Evolutionary conservation across 139 green algal genomes (phyloP).

Genomic region (Monoraphidium neglectum): DNA sequence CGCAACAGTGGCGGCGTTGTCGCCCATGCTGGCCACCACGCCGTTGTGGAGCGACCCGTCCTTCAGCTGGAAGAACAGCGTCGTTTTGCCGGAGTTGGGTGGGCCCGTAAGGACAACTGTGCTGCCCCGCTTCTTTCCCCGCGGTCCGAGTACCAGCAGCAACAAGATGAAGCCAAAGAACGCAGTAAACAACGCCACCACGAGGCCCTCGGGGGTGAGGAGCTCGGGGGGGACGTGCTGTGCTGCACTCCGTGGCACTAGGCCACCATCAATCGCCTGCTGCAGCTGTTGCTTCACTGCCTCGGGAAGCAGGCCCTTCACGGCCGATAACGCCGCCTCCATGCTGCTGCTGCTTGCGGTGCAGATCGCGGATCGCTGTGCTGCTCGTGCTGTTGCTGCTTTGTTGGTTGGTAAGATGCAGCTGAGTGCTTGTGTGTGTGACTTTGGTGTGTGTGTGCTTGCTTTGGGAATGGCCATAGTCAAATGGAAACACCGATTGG

Average conservation of each 20-base stretch:
- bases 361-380: too few species aligned
- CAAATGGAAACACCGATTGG: too few species aligned
- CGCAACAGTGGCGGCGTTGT: conserved; percentile 1
- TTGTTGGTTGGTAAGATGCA: too few species aligned
- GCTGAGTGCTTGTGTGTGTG: too few species aligned
- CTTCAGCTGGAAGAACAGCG: conserved; percentile 73
- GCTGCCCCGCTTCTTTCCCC: conserved; percentile 21
- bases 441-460: too few species aligned
- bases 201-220: conserved; percentile 17
- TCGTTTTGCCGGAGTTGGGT: conserved; percentile 76
- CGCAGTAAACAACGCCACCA: not conserved
- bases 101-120: conserved; percentile 69
- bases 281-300: too few species aligned
- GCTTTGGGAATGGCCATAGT: too few species aligned
- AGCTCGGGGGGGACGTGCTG: conserved; percentile 1
- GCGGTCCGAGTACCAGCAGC: not conserved
- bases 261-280: too few species aligned
- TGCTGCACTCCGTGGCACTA: not conserved
- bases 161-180: conserved; percentile 9
- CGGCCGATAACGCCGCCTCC: too few species aligned
- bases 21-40: conserved; percentile 38
- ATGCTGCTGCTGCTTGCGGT: too few species aligned
- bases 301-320: too few species aligned
- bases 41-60: conserved; percentile 54
- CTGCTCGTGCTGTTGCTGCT: too few species aligned